Evolutionary conservation across 768 basidiomycete species (phyloP).

Genomic region (Mycena amicta): DNA sequence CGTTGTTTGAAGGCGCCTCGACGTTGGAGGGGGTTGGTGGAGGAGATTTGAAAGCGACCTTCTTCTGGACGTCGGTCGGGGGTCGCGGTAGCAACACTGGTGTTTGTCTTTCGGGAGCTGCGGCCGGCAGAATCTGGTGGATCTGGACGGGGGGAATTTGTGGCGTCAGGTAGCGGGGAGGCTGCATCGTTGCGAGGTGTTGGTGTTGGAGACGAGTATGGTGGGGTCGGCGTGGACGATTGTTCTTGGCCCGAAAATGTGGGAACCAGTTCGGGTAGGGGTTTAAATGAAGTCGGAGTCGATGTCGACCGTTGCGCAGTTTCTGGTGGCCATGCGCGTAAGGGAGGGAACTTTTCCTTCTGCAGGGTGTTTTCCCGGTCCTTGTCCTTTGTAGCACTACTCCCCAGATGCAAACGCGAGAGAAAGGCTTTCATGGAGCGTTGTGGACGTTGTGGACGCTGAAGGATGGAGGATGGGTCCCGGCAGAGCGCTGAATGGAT

Average conservation of each 20-base stretch:
- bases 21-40: slow-evolving; percentile 66
- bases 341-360: slow-evolving; percentile 72
- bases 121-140: slow-evolving; percentile 31
- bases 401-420: slow-evolving; percentile 70
- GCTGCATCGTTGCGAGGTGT: slow-evolving; percentile 25
- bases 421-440: slow-evolving; percentile 88
- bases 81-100: slow-evolving; percentile 26
- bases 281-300: slow-evolving; percentile 62
- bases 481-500: too few relatives aligned
- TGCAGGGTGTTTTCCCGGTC: slow-evolving; percentile 48
- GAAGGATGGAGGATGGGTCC: too few relatives aligned
- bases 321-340: slow-evolving; percentile 70
- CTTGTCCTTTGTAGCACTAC: slow-evolving; percentile 62
- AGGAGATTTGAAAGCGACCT: slow-evolving; percentile 86
- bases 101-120: slow-evolving; percentile 42
- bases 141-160: slow-evolving; percentile 26
- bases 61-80: slow-evolving; percentile 68
- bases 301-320: slow-evolving; percentile 38
- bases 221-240: slow-evolving; percentile 31
- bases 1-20: slow-evolving; percentile 40
- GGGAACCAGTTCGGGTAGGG: slow-evolving; percentile 67
- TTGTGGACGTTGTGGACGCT: too few relatives aligned
- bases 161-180: slow-evolving; percentile 22
- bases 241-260: slow-evolving; percentile 31
- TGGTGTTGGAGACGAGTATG: slow-evolving; percentile 37